Conservation (phyloP, 2,329 filamentous ascomycete genomes). For the Paraphaeosphaeria sporulosa region DNA sequence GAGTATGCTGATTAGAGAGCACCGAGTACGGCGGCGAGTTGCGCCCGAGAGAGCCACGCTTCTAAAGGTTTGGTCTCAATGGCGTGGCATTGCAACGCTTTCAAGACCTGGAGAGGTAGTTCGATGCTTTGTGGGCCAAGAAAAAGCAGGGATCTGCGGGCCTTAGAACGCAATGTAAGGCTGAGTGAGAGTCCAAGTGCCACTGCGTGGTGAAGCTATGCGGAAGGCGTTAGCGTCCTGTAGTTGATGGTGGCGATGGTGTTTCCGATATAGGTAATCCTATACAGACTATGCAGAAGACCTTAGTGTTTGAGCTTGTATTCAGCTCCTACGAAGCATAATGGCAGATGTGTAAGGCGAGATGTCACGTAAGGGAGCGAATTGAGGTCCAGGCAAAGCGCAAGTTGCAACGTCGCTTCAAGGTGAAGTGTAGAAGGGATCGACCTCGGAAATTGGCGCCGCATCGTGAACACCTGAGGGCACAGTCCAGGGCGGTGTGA, state of each 20-base stretch:
- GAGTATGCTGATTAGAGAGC: neutral
- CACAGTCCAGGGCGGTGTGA: slow-evolving; percentile 5
- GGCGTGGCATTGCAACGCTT: neutral
- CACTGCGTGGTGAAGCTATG: slow-evolving; percentile 18
- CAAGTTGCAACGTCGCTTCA: slow-evolving; percentile 9
- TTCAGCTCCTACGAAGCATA: too few relatives aligned
- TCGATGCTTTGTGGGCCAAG: neutral
- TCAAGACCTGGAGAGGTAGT: neutral
- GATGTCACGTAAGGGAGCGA: slow-evolving; percentile 2
- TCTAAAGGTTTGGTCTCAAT: neutral
- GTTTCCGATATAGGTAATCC: slow-evolving; percentile 25
- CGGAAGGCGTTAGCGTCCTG: slow-evolving; percentile 29
- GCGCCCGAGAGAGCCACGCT: too few relatives aligned
- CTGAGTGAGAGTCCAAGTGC: slow-evolving; percentile 19
- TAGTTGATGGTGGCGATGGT: slow-evolving; percentile 18
- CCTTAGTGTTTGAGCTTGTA: neutral
- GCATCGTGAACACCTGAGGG: slow-evolving; percentile 1
- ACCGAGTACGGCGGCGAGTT: neutral
- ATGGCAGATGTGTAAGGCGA: neutral
- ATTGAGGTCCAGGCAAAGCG: neutral
- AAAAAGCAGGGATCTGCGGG: neutral
- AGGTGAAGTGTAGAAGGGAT: slow-evolving; percentile 3
- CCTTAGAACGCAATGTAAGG: slow-evolving; percentile 12
- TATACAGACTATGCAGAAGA: neutral
- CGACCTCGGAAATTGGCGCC: slow-evolving; percentile 10